Evolutionary conservation across 1,284 basidiomycete genomes (phyloP), one percentile per base, ranked within the genome.

Genomic region (Melampsora larici-populina): DNA sequence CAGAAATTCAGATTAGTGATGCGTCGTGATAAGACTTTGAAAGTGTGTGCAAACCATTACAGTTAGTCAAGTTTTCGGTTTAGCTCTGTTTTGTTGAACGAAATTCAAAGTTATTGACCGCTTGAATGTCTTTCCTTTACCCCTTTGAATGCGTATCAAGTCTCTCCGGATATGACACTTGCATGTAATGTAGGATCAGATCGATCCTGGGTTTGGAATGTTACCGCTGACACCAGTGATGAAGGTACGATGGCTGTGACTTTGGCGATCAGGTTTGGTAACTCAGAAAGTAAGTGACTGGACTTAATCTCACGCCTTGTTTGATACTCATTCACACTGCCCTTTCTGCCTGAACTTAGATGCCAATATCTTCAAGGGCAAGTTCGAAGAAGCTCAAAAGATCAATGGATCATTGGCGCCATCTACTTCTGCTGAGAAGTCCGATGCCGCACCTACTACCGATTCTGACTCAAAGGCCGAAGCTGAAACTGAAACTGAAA

Each of bases 181-280:
- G 92, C 95, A 83, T 94, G 96, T 82, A 99, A 99, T 86, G 94
- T 99, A 83, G 97, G 96, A 69, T 98, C 95, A 73, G 97, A 99
- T 87, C 90, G 97, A 85, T 97, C 94, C 82, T 99, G 97, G 97
- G 97, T 99, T 55, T 99, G 92, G 91, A 95, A 97, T 86, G 95
- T 97, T 74, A 88, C 90, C 74, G 97, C 96, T 63, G 97, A 99
- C 85, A 94, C 93, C 83, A 90, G 96, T 71, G 83, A 83, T 51
- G 95, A 97, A 84, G 88, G 88, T 78, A 93, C 92, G 78, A 89
- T 95, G 26, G 86, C 94, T 29, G 96, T 98, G 86, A 98, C 96
- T 26, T 89, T 99, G 76, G 97, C 97, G 67, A 98, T 99, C 84
- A 92, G 97, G 79, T 99, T 99, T 83, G 96, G 93, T 80, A 99